phyloP scores from a whole-genome alignment of 2,329 filamentous ascomycete species.

The Fusarium multiceps region DNA sequence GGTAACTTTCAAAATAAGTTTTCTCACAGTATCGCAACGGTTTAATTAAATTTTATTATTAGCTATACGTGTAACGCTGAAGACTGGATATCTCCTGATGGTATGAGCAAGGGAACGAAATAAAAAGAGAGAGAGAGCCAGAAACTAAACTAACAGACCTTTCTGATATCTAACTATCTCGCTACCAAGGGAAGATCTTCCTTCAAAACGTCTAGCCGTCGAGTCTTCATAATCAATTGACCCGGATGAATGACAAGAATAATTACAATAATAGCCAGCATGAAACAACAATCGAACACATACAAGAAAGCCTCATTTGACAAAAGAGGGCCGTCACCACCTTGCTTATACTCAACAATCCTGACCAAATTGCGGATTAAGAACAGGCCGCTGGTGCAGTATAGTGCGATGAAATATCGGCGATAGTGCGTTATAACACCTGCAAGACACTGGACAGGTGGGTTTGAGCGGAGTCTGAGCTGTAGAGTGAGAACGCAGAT shows the following conservation, averaged over 20 bases:
- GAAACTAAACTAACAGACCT: neutral
- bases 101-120: neutral
- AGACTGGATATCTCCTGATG: neutral
- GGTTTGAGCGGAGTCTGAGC: neutral
- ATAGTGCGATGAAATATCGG: neutral
- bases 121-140: rapidly evolving
- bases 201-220: neutral
- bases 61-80: neutral
- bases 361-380: neutral
- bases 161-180: neutral
- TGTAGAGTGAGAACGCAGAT: neutral
- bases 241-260: neutral
- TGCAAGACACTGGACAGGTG: neutral
- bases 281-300: neutral
- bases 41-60: neutral
- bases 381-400: neutral
- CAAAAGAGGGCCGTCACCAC: neutral
- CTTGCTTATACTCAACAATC: neutral
- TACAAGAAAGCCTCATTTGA: neutral
- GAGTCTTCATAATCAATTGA: neutral
- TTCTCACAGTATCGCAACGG: rapidly evolving
- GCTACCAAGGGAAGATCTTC: neutral
- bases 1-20: neutral
- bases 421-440: neutral
- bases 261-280: neutral